Evolutionary conservation across 2,329 filamentous ascomycete species (phyloP).

Genomic region (Coniella lustricola): DNA sequence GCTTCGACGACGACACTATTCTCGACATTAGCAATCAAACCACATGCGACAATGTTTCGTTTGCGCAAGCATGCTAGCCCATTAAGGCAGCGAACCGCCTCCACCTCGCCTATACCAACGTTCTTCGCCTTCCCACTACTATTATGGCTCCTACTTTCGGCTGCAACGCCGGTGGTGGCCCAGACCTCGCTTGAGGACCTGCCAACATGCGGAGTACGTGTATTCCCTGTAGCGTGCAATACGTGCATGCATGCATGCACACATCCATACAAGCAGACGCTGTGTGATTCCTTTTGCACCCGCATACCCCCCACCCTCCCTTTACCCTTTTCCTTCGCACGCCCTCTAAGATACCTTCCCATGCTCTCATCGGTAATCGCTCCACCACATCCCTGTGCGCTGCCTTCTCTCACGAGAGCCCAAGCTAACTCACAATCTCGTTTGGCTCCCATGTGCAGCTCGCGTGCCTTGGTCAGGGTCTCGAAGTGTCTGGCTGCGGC

Average conservation of each 20-base stretch:
- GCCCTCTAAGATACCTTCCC: no score
- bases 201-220: slow-evolving; percentile 10
- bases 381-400: no score
- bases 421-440: neutral
- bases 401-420: neutral
- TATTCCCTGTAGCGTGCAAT: neutral
- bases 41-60: no score
- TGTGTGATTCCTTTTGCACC: no score
- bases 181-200: slow-evolving; percentile 2
- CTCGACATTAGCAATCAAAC: no score
- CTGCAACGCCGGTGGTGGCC: neutral
- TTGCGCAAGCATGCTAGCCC: no score
- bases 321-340: no score
- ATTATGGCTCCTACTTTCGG: slow-evolving; percentile 3
- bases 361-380: neutral
- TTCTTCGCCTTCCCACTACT: neutral
- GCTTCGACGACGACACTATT: no score
- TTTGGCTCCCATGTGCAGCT: slow-evolving; percentile 4
- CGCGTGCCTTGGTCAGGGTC: slow-evolving; percentile 7
- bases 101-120: neutral
- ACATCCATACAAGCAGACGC: no score
- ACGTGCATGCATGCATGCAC: neutral
- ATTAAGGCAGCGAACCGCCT: neutral
- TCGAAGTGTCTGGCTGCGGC: slow-evolving; percentile 4
- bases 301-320: no score